Base-by-base conservation (phyloP, 2,329 filamentous ascomycete species). In the Penicillium sp. region DNA sequence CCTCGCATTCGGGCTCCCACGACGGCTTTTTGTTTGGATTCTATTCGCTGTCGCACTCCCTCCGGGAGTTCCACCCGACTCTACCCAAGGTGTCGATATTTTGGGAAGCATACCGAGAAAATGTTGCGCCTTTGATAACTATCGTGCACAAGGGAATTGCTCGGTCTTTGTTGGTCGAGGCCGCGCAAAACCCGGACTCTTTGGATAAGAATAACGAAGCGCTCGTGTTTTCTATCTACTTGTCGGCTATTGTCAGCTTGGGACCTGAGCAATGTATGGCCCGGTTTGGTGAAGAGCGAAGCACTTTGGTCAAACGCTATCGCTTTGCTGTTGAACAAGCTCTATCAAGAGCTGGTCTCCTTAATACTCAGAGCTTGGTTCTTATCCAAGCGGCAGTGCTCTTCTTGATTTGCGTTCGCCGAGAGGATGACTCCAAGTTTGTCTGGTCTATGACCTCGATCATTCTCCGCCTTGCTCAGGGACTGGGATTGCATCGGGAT, bases 251-350 rank as follows among this genome's bases (percentile, higher is more conserved):
- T 2, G 73, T 75, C 67, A 79, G 75, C 65, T 75, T 76, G 75
- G 77, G 65, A 44, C 72, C 67, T 60, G 78, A 79, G 63, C 78
- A 77, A 64, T 84, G 76, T 72, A 63, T 77, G 30, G 66, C 73
- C 15, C 72, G 76, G 24, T 78, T 88, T 40, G 84, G 84, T 12
- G 82, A 86, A 72, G 82, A 85, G 35, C 83, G 86, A 58, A 67
- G 76, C 7, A 66, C 76, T 1, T 71, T 84, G 7, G 76, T 88
- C 28, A 78, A 77, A 50, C 83, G 82, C 53, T 90, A 89, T 71
- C 84, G 87, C 9, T 88, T 88, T 69, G 87, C 83, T 1, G 76
- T 86, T 2, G 87, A 90, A 69, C 88, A 90, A 70, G 86, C 86
- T 1, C 77, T 90, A 49, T 85, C 88, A 3, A 81, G 85, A 54